Base-by-base conservation (phyloP, 352 stramenopile species). In the Pythium coloratum region DNA sequence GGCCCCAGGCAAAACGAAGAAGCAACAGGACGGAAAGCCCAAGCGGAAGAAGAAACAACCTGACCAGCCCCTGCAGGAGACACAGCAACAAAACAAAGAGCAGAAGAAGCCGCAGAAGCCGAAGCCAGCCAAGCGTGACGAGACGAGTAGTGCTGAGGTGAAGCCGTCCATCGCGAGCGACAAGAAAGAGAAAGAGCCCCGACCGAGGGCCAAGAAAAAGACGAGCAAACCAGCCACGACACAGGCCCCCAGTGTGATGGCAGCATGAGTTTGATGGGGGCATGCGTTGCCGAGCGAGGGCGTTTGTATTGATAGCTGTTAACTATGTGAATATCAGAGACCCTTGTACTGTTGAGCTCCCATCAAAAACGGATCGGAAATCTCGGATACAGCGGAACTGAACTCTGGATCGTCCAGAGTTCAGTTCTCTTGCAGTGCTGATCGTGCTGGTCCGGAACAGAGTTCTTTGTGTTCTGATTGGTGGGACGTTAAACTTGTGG, bases 1-100 rank as follows among this genome's bases (percentile, higher is more conserved):
- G 5, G n/a, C 26, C 24, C 71, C 18, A 32, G 32, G 33, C 36
- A 59, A 70, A 26, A 3, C 20, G 20, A 53, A 24, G 18, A 62
- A 44, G 20, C 12, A 20, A 33, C 34, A 36, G 3, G 34, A 59
- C 13, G 2, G 13, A 2, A 49, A 49, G 7, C 40, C 40, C 40
- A 49, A 49, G 40, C 40, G 9, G 34, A 6, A 49, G 12, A 49
- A 49, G 40, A 49, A 49, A 49, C 20, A 49, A 16, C 40, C 40
- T 24, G 40, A 49, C 14, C 40, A 49, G 40, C 40, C 40, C 20
- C 40, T 3, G 18, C 40, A 49, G 40, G 13, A 44, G 6, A 44
- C 20, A 24, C 20, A 44, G 14, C 38, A 13, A 44, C 40, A 42
- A 42, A 12, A 14, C 36, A 12, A 14, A 14, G 36, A 0, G 7